Conservation (phyloP, 2,329 filamentous ascomycete species). For the Saccharata proteae region DNA sequence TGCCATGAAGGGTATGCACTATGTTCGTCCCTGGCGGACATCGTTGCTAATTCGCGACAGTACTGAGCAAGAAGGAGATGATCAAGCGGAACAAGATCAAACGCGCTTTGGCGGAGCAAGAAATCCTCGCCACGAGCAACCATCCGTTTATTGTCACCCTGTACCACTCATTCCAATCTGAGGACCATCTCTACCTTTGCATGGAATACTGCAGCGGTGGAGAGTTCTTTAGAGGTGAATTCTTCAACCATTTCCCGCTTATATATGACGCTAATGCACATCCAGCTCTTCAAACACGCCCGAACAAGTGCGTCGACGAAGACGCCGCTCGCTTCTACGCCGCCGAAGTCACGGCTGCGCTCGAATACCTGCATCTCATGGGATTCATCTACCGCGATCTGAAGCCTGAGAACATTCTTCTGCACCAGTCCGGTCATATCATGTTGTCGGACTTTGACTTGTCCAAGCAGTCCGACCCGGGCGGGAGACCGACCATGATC, state of each 20-base stretch:
- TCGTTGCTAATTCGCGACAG: conserved; percentile 37
- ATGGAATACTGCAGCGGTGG: conserved; percentile 99
- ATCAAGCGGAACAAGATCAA: conserved; percentile 99
- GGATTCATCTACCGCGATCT: conserved; percentile 97
- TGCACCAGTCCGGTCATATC: conserved; percentile 98
- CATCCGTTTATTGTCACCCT: conserved; percentile 98
- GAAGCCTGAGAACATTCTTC: conserved; percentile 93
- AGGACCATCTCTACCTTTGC: conserved; percentile 96
- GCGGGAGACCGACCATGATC: conserved; percentile 96
- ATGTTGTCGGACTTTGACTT: conserved; percentile 99
- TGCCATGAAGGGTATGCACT: conserved; percentile 83
- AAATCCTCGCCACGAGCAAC: conserved; percentile 96
- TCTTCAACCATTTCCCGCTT: neutral
- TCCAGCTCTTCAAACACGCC: conserved; percentile 90
- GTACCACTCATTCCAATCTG: conserved; percentile 98
- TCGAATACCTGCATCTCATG: conserved; percentile 97
- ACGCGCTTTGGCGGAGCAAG: conserved; percentile 89
- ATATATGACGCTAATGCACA: conserved; percentile 36
- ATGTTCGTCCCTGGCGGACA: neutral
- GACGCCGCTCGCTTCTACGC: conserved; percentile 96
- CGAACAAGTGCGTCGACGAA: conserved; percentile 93
- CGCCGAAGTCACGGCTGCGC: conserved; percentile 87
- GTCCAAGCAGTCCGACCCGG: conserved; percentile 92
- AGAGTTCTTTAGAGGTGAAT: conserved; percentile 74
- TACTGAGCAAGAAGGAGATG: conserved; percentile 99